Base-by-base conservation (phyloP, 2,329 filamentous ascomycete species). In the Ustulina deusta region DNA sequence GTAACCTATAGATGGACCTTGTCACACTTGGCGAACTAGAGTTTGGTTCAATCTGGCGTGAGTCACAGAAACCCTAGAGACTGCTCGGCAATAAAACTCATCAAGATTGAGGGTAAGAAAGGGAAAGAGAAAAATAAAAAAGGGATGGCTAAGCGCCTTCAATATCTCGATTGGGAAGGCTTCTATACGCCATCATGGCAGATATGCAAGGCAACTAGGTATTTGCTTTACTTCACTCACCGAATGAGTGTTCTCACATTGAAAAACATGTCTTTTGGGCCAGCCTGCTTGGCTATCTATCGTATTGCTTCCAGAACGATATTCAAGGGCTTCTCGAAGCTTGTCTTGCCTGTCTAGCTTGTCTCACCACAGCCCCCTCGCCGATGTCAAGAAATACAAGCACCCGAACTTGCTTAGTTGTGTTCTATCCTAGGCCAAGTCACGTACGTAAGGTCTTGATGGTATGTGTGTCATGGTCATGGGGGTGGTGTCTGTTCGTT, bases 281-380 rank as follows among this genome's bases (percentile, higher is more conserved):
- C 29, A 40, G 48, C 56, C 34, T 61, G 48, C n/a, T 52, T n/a
- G 29, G 32, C 51, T 64, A 44, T 9, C 34, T 55, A 34, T n/a
- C 32, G 27, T 44, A 42, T 60, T 40, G 22, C 34, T 67, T 58
- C 57, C 46, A 61, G 60, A 58, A 58, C 15, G 13, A 40, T 6
- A n/a, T 38, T 42, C 52, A 49, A 55, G 52, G 54, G 57, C 57
- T 69, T 69, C 67, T 69, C 67, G 67, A 69, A 69, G 46, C 51
- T 49, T 57, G 60, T 57, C 42, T 61, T 69, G 60, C 51, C 46
- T 42, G 36, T 46, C 44, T 40, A 29, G 54, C 20, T 46, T 13
- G 44, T 65, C 58, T 68, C 46, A 63, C 57, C 44, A 46, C 20
- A 55, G 63, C 61, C 61, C 63, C 68, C 63, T 65, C 48, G 27